Conservation (phyloP, 2,329 filamentous ascomycete species). For the Trichoderma gracile region DNA sequence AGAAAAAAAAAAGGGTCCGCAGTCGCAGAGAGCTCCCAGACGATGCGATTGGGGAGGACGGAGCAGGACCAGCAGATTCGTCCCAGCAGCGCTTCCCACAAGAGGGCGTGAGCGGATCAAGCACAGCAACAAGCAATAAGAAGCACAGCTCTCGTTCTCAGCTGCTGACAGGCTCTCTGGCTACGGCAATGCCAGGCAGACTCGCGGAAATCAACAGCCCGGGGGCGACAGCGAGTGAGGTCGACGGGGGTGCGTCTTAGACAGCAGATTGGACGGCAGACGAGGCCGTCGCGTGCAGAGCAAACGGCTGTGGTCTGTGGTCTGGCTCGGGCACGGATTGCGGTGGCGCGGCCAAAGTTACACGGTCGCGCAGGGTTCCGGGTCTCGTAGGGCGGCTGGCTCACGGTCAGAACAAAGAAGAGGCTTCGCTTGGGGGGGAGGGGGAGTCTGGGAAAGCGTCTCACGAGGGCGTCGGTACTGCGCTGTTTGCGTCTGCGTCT, state of each 20-base stretch:
- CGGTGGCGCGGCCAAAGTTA: slow-evolving; percentile 26
- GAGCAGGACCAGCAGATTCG: slow-evolving; percentile 6
- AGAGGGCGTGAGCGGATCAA: slow-evolving; percentile 19
- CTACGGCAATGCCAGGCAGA: not conserved
- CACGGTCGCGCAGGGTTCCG: slow-evolving; percentile 26
- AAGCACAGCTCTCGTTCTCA: not conserved
- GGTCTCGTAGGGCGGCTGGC: slow-evolving; percentile 17
- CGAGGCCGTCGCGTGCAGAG: slow-evolving; percentile 22
- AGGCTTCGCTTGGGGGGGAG: slow-evolving; percentile 11
- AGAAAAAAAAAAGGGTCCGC: slow-evolving; percentile 13
- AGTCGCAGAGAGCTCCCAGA: slow-evolving; percentile 6
- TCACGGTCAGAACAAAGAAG: slow-evolving; percentile 15
- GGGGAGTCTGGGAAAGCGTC: slow-evolving; percentile 22
- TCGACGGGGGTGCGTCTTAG: slow-evolving; percentile 14
- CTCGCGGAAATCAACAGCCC: slow-evolving; percentile 5
- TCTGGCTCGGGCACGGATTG: slow-evolving; percentile 23
- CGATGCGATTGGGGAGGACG: slow-evolving; percentile 22
- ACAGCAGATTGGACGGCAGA: not conserved
- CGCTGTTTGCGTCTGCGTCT: slow-evolving; percentile 11
- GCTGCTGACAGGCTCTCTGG: slow-evolving; percentile 1
- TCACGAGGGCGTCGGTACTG: slow-evolving; percentile 24
- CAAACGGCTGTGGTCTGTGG: too few species aligned
- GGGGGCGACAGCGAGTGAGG: slow-evolving; percentile 12
- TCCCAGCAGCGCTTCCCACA: slow-evolving; percentile 4
- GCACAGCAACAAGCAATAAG: not conserved